phyloP scores from a whole-genome alignment of 441 rosid genomes.

The Gossypium aridum region DNA sequence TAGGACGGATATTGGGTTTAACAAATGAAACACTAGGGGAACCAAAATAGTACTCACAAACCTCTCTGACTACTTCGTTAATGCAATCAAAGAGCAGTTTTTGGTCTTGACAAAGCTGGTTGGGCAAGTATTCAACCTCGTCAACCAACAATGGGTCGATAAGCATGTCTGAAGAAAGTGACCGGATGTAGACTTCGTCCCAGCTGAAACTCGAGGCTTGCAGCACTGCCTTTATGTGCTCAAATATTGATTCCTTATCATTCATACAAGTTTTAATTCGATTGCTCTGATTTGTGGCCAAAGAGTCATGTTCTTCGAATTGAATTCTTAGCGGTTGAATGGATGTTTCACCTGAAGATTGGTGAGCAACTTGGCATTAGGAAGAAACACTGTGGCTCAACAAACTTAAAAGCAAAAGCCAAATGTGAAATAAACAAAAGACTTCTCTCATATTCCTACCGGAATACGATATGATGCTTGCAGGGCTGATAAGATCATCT shows the following conservation, averaged over 20 bases:
- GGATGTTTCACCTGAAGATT: slow-evolving; percentile 41
- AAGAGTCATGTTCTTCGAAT: slow-evolving; percentile 51
- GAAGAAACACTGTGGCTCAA: neutral
- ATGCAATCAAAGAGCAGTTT: slow-evolving; percentile 70
- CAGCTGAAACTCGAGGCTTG: slow-evolving; percentile 53
- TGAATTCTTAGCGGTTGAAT: slow-evolving; percentile 59
- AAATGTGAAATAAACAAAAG: neutral
- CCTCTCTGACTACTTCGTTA: slow-evolving; percentile 70
- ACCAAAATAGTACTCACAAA: slow-evolving; percentile 29
- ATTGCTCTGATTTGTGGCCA: slow-evolving; percentile 25
- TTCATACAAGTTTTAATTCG: slow-evolving; percentile 34
- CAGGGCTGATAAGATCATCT: slow-evolving; percentile 75
- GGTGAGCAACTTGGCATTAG: slow-evolving; percentile 26
- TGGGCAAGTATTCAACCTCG: slow-evolving; percentile 43
- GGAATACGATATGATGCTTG: slow-evolving; percentile 39
- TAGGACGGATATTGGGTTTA: slow-evolving; percentile 8
- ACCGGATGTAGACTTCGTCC: slow-evolving; percentile 60
- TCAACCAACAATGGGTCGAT: slow-evolving; percentile 59
- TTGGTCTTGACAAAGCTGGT: slow-evolving; percentile 47
- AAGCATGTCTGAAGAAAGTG: slow-evolving; percentile 57
- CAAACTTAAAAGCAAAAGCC: neutral
- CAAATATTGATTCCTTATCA: slow-evolving; percentile 42
- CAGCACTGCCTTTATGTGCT: slow-evolving; percentile 56
- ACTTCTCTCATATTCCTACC: slow-evolving; percentile 34
- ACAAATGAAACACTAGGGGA: slow-evolving; percentile 51